Evolutionary conservation across 2,329 filamentous ascomycete species (phyloP).

Genomic region (Thielaviopsis populi): DNA sequence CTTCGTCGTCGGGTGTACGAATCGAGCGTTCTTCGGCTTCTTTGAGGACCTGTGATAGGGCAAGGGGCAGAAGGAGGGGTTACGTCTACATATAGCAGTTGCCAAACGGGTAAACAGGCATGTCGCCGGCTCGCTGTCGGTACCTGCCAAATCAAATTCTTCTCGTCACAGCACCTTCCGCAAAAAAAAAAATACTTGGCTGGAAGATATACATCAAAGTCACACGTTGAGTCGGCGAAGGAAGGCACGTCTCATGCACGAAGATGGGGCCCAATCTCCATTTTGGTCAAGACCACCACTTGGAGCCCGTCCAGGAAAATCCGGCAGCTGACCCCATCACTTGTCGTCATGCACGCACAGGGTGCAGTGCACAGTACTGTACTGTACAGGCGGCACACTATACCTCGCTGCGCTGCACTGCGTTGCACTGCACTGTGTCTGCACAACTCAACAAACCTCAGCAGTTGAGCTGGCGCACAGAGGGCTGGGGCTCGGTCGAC

Average conservation of each 20-base stretch:
- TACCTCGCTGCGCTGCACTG: too few species aligned
- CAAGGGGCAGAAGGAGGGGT: not conserved
- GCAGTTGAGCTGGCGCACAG: not conserved
- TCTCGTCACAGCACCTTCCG: not conserved
- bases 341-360: not conserved
- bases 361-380: not conserved
- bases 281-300: not conserved
- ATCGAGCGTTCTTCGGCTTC: slow-evolving; percentile 83
- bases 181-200: slow-evolving; percentile 7
- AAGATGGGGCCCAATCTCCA: slow-evolving; percentile 5
- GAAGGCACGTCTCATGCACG: slow-evolving; percentile 10
- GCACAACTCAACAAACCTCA: not conserved
- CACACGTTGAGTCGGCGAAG: slow-evolving; percentile 5
- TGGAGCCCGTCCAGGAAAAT: not conserved
- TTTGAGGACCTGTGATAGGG: slow-evolving; percentile 51
- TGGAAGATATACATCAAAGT: slow-evolving; percentile 5
- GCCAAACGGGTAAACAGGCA: not conserved
- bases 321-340: not conserved
- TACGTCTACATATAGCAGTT: not conserved
- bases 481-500: not conserved
- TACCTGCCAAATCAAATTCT: slow-evolving; percentile 1
- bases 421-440: too few species aligned
- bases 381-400: too few species aligned
- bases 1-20: slow-evolving; percentile 65
- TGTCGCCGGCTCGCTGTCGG: not conserved